Base-by-base conservation (phyloP, 2,329 filamentous ascomycete species). In the Trichoderma sp. region DNA sequence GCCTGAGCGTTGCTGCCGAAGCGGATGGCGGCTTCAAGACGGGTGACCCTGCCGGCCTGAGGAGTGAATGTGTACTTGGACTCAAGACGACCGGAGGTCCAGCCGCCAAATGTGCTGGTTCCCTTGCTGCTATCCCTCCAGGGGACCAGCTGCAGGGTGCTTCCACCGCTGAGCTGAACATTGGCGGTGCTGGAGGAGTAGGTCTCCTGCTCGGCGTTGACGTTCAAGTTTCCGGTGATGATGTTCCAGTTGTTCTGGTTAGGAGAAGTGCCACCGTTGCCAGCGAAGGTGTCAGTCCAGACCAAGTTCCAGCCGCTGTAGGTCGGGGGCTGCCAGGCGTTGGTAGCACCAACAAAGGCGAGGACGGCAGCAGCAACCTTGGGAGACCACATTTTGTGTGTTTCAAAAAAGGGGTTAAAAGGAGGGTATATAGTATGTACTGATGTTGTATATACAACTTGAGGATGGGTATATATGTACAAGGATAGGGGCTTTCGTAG, bases 51-150 rank as follows among this genome's bases (percentile, higher is more conserved):
- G 73, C 86, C 85, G 1, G 80, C 72, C 1, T 74, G 71, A 0
- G 87, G 87, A 0, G 84, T 86, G 74, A 86, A 84, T 32, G 82
- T 80, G 64, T 79, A 81, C 70, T 80, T 83, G 73, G 83, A 82
- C 80, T 89, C 87, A 74, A 89, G 83, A 17, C 87, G 85, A 43
- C 80, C 85, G 1, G 87, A 89, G 0, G 86, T 88, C 87, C 87
- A 89, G n/a, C 77, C 77, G 3, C 71, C 71, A 32, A 77, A 75
- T 2, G 81, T 82, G 3, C 39, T 43, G 39, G 39, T 43, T 43
- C 39, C 39, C 39, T 43, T 43, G 39, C 75, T 74, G 4, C 77
- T 71, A 20, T 82, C 80, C 65, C 81, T 80, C 73, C 80, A 81
- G 2, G 87, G 87, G 32, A 88, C 81, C 59, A 89, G 78, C 76